Conservation (phyloP, 352 stramenopile species). For the Globisporangium orthogonon region DNA sequence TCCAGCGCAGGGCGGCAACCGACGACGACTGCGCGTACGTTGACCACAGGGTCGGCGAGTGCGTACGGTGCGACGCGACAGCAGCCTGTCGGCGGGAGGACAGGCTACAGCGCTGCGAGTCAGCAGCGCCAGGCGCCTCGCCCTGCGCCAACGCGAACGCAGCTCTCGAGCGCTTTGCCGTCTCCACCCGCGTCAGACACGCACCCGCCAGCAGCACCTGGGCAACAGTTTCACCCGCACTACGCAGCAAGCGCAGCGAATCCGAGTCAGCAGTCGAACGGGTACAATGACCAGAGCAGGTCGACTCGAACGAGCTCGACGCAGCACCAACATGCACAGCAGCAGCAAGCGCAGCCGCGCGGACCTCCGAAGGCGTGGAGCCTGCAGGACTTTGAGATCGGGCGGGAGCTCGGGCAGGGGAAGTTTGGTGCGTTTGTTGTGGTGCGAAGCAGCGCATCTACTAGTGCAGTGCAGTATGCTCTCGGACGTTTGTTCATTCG, state of each 20-base stretch:
- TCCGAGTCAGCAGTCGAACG: background rate
- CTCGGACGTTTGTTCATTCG: too few species aligned
- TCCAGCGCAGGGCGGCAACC: background rate
- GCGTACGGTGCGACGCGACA: background rate
- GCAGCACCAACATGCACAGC: background rate
- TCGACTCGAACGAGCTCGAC: background rate
- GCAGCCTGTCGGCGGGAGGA: background rate
- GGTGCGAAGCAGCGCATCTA: background rate
- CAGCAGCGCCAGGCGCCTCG: background rate
- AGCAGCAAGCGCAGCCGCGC: constrained; percentile 17
- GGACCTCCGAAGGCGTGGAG: constrained; percentile 55
- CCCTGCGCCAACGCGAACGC: background rate
- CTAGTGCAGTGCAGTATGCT: too few species aligned
- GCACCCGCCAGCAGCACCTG: constrained; percentile 17
- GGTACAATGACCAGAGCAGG: background rate
- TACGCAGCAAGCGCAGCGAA: constrained; percentile 12
- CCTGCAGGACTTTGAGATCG: constrained; percentile 85
- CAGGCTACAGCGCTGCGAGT: background rate
- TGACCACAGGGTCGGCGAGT: background rate
- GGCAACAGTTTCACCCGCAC: constrained; percentile 14
- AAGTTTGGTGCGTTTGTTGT: constrained; percentile 61
- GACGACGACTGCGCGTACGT: background rate
- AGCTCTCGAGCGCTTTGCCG: background rate
- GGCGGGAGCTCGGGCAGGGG: constrained; percentile 68
- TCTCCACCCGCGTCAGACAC: background rate